phyloP scores from a whole-genome alignment of 139 green algal species.

The Klebsormidium nitens region DNA sequence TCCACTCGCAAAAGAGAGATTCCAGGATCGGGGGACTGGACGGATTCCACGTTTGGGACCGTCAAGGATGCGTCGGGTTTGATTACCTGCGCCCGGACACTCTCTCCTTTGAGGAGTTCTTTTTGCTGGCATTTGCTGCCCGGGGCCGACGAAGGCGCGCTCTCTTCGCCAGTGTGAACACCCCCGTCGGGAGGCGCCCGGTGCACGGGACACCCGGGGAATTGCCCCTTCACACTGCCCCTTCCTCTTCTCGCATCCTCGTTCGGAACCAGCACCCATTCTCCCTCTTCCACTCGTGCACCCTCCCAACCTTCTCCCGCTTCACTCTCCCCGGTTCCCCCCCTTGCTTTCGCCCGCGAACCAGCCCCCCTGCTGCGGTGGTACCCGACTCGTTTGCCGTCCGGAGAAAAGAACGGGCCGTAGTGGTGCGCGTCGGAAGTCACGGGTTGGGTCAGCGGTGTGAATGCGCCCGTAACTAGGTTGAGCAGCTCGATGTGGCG shows the following conservation, averaged over 20 bases:
- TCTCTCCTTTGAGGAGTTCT: too few relatives aligned
- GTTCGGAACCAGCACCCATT: neutral
- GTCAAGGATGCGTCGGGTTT: too few relatives aligned
- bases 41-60: too few relatives aligned
- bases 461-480: neutral
- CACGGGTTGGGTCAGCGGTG: conserved; percentile 1
- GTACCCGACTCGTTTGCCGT: conserved; percentile 3
- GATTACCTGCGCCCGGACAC: too few relatives aligned
- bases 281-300: neutral
- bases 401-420: neutral
- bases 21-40: too few relatives aligned
- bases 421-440: neutral
- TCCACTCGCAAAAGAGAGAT: too few relatives aligned
- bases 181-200: too few relatives aligned
- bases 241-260: neutral
- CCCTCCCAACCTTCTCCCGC: too few relatives aligned
- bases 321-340: neutral
- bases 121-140: too few relatives aligned
- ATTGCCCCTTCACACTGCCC: neutral
- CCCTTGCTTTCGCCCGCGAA: too few relatives aligned
- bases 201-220: neutral
- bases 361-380: neutral
- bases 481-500: conserved; percentile 18
- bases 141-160: too few relatives aligned
- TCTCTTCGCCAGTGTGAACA: too few relatives aligned